These are phyloP conservation scores for Priceomyces medius DNA, from an alignment of 805 yeast genomes.

Conservation along the genomic window DNA sequence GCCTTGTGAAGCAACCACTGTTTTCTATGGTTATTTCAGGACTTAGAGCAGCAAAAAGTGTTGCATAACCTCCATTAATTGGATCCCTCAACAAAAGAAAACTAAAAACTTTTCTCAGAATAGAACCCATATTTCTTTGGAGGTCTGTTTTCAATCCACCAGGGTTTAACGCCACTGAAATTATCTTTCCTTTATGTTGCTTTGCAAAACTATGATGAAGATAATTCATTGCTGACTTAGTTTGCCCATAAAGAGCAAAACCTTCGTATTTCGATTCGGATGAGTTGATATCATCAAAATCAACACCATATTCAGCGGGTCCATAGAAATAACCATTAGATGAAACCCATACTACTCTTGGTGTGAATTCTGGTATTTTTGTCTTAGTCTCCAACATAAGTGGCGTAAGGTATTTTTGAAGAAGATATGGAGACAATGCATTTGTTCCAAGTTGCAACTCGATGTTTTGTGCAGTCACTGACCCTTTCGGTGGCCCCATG, in stretches of 20 bases:
- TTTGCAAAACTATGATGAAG: conserved; percentile 36
- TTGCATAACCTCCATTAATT: conserved; percentile 44
- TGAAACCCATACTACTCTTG: conserved; percentile 47
- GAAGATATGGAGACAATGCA: conserved; percentile 44
- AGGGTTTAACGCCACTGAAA: conserved; percentile 40
- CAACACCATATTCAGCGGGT: conserved; percentile 30
- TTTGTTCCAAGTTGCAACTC: conserved; percentile 50
- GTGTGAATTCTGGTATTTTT: conserved; percentile 17
- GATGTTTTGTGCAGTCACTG: conserved; percentile 38
- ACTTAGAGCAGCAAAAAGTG: conserved; percentile 40
- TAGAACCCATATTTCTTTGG: conserved; percentile 17
- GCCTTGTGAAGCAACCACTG: conserved; percentile 9
- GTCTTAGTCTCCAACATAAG: conserved; percentile 34
- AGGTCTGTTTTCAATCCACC: conserved; percentile 39
- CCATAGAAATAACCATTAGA: conserved; percentile 35
- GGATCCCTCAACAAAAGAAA: conserved; percentile 16
- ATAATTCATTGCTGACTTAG: conserved; percentile 41
- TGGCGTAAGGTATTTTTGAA: conserved; percentile 40
- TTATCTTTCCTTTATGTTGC: conserved; percentile 27
- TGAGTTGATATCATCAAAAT: conserved; percentile 31
- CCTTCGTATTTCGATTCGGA: conserved; percentile 8
- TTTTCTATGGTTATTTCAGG: conserved; percentile 34
- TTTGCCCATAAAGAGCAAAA: conserved; percentile 35
- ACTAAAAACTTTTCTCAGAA: neutral
- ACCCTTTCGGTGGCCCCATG: conserved; percentile 25